Evolutionary conservation across 306 rosid species (phyloP), one percentile per base, ranked within the genome.

Genomic region (Trichosanthes cucumerina): DNA sequence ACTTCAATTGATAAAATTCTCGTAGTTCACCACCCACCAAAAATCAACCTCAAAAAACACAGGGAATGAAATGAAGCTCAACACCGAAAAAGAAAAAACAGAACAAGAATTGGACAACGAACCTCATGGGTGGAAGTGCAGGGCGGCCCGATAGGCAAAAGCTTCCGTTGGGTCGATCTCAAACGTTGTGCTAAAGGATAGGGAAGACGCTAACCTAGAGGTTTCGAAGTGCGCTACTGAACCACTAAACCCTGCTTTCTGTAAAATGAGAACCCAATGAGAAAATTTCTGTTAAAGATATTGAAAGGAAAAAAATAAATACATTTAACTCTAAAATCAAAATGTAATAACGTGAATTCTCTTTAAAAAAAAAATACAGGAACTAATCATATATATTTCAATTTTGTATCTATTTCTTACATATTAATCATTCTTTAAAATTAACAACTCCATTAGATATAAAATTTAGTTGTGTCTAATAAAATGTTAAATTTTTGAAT

Each of bases 151-250:
- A 69, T 12, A 12, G 41, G 76, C 50, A 38, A 21, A 68, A 10
- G 13, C 9, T 39, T 68, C 11, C 41, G 28, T 0, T 39, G 4
- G 75, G 75, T 69, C 53, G 75, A 41, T 65, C 73, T 38, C 49
- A 65, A 19, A 65, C n/a, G 47, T 0, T 38, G 52, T n/a, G 49
- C 4, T 18, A 19, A 39, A 39, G 75, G 75, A 69, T 21, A 69
- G 75, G 75, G 75, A 69, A 69, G 53, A 41, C 53, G 75, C 34
- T 43, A 34, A 69, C 75, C 75, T 69, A 69, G 12, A 21, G 53
- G 49, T 65, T 36, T 18, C 21, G 26, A 44, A 34, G 7, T 34
- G 72, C 34, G 75, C 75, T 41, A 41, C 53, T 41, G 0, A 21
- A 41, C 11, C 14, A 41, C 11, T 69, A 43, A 69, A 23, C 75